Conservation (phyloP, 106 monocot genomes). For the Dendrobium huoshanense region DNA sequence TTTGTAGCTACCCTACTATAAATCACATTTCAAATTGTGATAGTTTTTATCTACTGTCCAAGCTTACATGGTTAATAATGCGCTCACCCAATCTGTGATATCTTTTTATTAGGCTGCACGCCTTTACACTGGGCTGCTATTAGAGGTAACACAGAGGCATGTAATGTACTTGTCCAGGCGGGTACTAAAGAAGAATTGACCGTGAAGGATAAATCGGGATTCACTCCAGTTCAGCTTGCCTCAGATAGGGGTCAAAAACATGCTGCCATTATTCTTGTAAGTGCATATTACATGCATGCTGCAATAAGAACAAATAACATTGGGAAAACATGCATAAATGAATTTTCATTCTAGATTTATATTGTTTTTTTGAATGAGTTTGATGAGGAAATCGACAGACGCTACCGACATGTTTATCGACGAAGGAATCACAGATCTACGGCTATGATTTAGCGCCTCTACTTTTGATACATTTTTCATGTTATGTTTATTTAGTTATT, state of each 20-base stretch:
- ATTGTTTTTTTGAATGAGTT: no score
- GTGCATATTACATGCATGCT: slow-evolving; percentile 10
- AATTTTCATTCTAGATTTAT: no score
- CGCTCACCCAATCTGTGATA: slow-evolving; percentile 3
- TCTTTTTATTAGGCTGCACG: slow-evolving; percentile 61
- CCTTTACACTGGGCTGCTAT: slow-evolving; percentile 95
- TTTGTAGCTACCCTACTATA: not conserved
- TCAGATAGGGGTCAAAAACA: slow-evolving; percentile 65
- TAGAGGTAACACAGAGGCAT: slow-evolving; percentile 69
- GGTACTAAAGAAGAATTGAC: slow-evolving; percentile 69
- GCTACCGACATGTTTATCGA: no score
- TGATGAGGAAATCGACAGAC: no score
- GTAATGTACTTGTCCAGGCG: slow-evolving; percentile 77
- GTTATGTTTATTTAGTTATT: no score
- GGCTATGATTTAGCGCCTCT: no score
- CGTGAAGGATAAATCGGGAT: slow-evolving; percentile 79
- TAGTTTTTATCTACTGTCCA: not conserved
- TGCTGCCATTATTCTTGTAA: slow-evolving; percentile 76
- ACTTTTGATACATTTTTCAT: no score
- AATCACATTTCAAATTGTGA: not conserved
- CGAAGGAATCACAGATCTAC: no score
- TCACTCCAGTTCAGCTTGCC: slow-evolving; percentile 83
- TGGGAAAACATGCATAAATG: no score
- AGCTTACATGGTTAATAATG: not conserved
- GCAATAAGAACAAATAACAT: no score